Evolutionary conservation across 1,284 basidiomycete genomes (phyloP), one percentile per base, ranked within the genome.

Genomic region (Polyporus tsugae): DNA sequence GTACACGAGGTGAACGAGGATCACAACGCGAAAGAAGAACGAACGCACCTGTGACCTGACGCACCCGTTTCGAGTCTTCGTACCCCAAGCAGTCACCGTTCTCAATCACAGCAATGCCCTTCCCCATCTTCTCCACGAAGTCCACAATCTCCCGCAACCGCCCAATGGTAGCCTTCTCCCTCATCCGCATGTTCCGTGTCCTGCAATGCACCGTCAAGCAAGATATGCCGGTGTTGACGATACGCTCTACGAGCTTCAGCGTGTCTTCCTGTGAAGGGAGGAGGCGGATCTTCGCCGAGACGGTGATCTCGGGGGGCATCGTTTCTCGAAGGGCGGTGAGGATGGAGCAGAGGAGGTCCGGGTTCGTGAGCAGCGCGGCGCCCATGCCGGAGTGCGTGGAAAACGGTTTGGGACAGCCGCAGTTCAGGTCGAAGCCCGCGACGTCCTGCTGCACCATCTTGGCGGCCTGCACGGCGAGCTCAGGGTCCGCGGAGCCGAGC

Each of bases 361-460:
- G 96, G 49, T 93, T 97, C 6, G 93, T 91, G 60, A 99, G 89
- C 17, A 99, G 85, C 13, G 96, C 97, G 1, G 98, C 97, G 22
- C 98, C 98, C 97, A 99, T 99, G 0, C 98, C 97, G 0, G 92
- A 84, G 75, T 96, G 94, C 0, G 96, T 96, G 25, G 95, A 97
- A 81, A 99, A 99, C 1, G 96, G 93, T 77, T 98, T 98, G 0
- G 96, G 96, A 78, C 95, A 97, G 0, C 95, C 98, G 76, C 96
- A 98, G 79, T 97, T 98, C 72, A 98, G 89, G 79, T 97, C 96
- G 76, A 99, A 88, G 25, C 97, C 98, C 0, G 96, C 91, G 19
- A 99, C 92, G 77, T 99, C 98, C 63, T 94, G 85, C 78, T 92
- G 87, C 57, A 99, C 95, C 0, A 86, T 88, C 77, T 92, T 89